Base-by-base conservation (phyloP, 371 early-diverging fungal genomes). In the Quaeritorhiza haematococci region DNA sequence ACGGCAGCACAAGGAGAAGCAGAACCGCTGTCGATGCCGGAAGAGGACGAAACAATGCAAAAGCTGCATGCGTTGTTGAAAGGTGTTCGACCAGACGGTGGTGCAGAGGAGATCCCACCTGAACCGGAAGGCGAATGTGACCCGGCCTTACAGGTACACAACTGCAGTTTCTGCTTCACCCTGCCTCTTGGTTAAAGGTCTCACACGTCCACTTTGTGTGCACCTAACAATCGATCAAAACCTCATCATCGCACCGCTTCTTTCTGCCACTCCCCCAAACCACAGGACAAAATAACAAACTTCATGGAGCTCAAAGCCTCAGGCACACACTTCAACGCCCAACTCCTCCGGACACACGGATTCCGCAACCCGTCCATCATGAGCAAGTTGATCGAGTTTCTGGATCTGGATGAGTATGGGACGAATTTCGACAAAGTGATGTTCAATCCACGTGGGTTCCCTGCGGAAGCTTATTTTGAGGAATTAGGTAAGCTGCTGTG, bases 321-420 rank as follows among this genome's bases (percentile, higher is more conserved):
- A 63, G 89, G 62, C 42, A 83, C 63, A 49, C 71, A 71, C 32
- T 80, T 90, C 46, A 91, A 91, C 68, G 79, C 77, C 15, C 76
- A 81, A 38, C 70, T 91, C 19, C 73, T 75, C 59, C 70, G 73
- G 38, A 90, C 84, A 66, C 88, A 86, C 61, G 75, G 85, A 0
- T 90, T 89, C 67, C 76, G 85, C 3, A 91, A 91, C 58, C 91
- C 90, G 2, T 74, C 82, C 34, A 88, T 90, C 50, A 86, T 85
- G 73, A 70, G 72, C 54, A 82, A 86, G 56, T 70, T 90, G 33
- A 85, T 91, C 10, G 86, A 87, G 38, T 87, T 85, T 61, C 59
- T 86, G 26, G 82, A 78, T 7, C 64, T 91, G 5, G 85, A 88
- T 56, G 89, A 89, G 62, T 63, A 74, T 21, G 89, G 89, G 7